Percentiles rank a stretch among this genome's conserved stretches.
These are phyloP conservation scores for Chlamydomonas sp. DNA, from an alignment of 139 green algal species.

Conservation along the genomic window DNA sequence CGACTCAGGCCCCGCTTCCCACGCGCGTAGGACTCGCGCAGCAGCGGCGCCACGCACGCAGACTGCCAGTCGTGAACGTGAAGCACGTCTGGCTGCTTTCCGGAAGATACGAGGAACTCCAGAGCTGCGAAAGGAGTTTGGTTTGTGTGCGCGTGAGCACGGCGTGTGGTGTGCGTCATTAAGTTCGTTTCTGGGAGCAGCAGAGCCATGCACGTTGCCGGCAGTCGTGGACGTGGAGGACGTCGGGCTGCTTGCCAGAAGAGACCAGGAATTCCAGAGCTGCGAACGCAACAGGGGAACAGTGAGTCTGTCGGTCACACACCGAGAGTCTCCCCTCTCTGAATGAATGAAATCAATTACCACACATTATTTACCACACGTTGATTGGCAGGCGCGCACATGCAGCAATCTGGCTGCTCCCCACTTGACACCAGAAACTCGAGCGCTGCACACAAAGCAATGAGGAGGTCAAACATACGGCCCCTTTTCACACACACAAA, in stretches of 20 bases:
- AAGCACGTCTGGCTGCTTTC: constrained; percentile 39
- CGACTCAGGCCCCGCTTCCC: constrained; percentile 32
- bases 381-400: too few relatives aligned
- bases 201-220: constrained; percentile 50
- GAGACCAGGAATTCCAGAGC: constrained; percentile 72
- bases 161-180: too few relatives aligned
- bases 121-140: too few relatives aligned
- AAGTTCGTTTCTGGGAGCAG: constrained; percentile 79
- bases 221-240: constrained; percentile 87
- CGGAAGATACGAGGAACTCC: constrained; percentile 63
- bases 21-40: constrained; percentile 65
- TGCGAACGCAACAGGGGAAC: too few relatives aligned
- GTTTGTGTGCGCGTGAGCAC: too few relatives aligned
- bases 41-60: constrained; percentile 56
- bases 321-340: too few relatives aligned
- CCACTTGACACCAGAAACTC: too few relatives aligned
- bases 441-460: too few relatives aligned
- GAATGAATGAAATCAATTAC: too few relatives aligned
- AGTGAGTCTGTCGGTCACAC: too few relatives aligned
- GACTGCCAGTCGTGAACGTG: constrained; percentile 91
- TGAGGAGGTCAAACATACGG: constrained; percentile 80
- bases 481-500: constrained; percentile 50
- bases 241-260: constrained; percentile 33
- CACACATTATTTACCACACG: too few relatives aligned
- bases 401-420: too few relatives aligned